These are phyloP conservation scores for Ceratocystis destructans DNA, from an alignment of 2,329 filamentous ascomycete genomes.

Conservation along the genomic window DNA sequence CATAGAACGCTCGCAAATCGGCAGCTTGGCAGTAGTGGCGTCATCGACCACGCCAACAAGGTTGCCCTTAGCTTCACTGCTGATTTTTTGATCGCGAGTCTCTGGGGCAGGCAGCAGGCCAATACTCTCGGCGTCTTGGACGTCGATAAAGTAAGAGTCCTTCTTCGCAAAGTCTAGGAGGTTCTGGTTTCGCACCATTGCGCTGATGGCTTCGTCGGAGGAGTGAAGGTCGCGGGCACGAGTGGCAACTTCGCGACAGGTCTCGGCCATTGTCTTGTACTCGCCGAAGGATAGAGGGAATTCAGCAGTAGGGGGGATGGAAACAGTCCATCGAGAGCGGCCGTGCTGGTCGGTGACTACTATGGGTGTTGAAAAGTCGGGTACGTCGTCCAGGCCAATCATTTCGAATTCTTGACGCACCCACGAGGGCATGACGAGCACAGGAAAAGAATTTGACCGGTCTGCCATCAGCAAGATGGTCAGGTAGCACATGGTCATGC, in stretches of 20 bases:
- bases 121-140: conserved; percentile 52
- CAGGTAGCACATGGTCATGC: conserved; percentile 40
- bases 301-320: conserved; percentile 50
- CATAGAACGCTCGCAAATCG: conserved; percentile 55
- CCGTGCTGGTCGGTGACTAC: conserved; percentile 53
- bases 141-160: conserved; percentile 60
- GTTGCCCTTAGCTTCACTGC: conserved; percentile 26
- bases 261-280: conserved; percentile 55
- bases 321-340: conserved; percentile 64
- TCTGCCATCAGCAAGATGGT: conserved; percentile 24
- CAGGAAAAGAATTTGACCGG: conserved; percentile 23
- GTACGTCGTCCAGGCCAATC: conserved; percentile 51
- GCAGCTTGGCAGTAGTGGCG: conserved; percentile 32
- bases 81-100: conserved; percentile 27
- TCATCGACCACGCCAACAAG: conserved; percentile 36
- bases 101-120: conserved; percentile 42
- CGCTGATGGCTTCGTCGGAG: conserved; percentile 28
- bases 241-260: conserved; percentile 50
- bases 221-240: conserved; percentile 37
- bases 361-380: conserved; percentile 58
- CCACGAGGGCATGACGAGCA: conserved; percentile 19
- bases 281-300: conserved; percentile 55
- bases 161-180: conserved; percentile 32
- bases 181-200: conserved; percentile 20
- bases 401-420: conserved; percentile 46